Conservation (phyloP, 2,329 filamentous ascomycete genomes). For the Cladosporium halotolerans region DNA sequence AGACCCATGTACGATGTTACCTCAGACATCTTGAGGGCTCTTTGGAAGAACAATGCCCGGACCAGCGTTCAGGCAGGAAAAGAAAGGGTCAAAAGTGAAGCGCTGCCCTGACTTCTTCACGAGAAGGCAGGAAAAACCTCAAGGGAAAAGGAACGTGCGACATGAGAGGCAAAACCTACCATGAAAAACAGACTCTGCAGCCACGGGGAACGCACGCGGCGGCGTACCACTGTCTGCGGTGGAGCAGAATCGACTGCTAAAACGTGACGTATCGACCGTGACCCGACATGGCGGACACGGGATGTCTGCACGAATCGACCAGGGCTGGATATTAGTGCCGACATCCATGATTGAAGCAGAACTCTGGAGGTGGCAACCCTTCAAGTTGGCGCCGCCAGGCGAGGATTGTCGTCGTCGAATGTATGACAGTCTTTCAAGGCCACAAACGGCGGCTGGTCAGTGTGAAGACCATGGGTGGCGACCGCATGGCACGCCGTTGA, state of each 20-base stretch:
- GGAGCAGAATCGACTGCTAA: conserved; percentile 7
- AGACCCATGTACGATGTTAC: conserved; percentile 8
- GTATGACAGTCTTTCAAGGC: not conserved
- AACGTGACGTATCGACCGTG: conserved; percentile 7
- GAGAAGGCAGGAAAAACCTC: not conserved
- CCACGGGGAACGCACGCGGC: not conserved
- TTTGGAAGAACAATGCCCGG: not conserved
- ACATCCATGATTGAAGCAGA: not conserved
- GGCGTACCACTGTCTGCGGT: not conserved
- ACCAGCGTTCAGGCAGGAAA: not conserved
- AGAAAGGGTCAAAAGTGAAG: not conserved
- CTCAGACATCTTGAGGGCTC: not conserved
- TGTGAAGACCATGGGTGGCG: not conserved
- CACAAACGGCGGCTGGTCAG: not conserved
- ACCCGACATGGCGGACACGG: conserved; percentile 5
- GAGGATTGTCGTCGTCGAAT: not conserved
- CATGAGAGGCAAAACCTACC: not conserved
- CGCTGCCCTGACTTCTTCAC: not conserved
- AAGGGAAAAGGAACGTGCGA: not conserved
- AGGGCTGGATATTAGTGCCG: conserved; percentile 1
- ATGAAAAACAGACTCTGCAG: not conserved
- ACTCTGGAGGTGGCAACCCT: not conserved
- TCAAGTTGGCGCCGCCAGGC: not conserved
- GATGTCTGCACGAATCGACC: not conserved
- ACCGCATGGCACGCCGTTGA: conserved; percentile 4